Conservation (phyloP, 225 moss, liverwort and hornwort species). For the Anthoceros angustus region DNA sequence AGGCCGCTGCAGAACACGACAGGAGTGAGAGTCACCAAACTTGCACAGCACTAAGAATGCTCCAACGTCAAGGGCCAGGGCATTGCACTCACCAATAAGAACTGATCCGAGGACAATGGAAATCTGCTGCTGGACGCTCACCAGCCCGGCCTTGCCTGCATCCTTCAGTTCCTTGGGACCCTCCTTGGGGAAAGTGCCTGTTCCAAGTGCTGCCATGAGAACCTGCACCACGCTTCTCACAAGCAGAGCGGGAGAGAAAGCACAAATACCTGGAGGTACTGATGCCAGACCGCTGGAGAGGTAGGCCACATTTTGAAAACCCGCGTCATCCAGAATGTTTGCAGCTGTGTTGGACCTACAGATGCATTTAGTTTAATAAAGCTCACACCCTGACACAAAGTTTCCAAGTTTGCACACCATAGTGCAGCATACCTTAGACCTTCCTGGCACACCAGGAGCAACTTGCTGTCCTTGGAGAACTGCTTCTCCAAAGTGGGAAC, state of each 20-base stretch:
- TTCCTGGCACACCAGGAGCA: slow-evolving; percentile 86
- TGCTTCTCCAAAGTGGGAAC: slow-evolving; percentile 33
- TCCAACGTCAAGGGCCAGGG: not conserved
- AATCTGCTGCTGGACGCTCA: slow-evolving; percentile 59
- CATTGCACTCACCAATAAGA: slow-evolving; percentile 36
- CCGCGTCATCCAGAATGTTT: slow-evolving; percentile 45
- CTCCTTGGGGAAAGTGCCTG: slow-evolving; percentile 60
- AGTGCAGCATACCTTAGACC: slow-evolving; percentile 41
- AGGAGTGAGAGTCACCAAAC: slow-evolving; percentile 5
- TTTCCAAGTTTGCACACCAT: not conserved
- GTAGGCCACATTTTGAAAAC: slow-evolving; percentile 65
- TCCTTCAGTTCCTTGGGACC: slow-evolving; percentile 65
- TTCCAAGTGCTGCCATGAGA: not conserved
- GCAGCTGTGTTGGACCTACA: slow-evolving; percentile 57
- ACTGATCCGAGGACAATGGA: slow-evolving; percentile 49
- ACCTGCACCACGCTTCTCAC: not conserved
- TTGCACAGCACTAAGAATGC: not conserved
- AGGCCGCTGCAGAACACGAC: slow-evolving; percentile 27
- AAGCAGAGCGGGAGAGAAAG: not conserved
- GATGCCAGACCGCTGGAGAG: slow-evolving; percentile 52
- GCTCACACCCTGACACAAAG: not conserved
- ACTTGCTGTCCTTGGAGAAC: slow-evolving; percentile 54
- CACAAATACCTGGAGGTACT: slow-evolving; percentile 35
- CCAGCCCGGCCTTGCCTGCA: slow-evolving; percentile 78
- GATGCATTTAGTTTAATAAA: not conserved